A percentile compares a stretch with the other conserved stretches of the same genome.
phyloP scores from a whole-genome alignment of 2,329 filamentous ascomycete species.

The Colletotrichum simmondsii region DNA sequence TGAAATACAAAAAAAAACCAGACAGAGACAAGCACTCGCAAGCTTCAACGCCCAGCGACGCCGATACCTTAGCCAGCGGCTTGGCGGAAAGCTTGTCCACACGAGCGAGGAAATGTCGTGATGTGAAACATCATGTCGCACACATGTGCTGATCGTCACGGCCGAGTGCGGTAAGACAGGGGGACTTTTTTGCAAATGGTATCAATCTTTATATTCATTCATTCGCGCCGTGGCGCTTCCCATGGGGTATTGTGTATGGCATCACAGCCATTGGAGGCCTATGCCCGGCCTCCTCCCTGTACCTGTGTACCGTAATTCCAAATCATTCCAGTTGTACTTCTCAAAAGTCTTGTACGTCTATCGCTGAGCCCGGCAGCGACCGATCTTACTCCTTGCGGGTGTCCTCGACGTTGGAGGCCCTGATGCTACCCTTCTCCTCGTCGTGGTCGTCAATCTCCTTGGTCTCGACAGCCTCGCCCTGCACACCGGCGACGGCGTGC shows the following conservation, averaged over 20 bases:
- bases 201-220: constrained; percentile 7
- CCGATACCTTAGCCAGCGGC: background rate
- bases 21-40: constrained; percentile 4
- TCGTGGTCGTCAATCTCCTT: constrained; percentile 44
- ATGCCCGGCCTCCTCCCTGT: background rate
- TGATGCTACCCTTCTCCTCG: constrained; percentile 43
- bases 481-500: constrained; percentile 56
- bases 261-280: background rate
- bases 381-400: constrained; percentile 12
- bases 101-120: background rate
- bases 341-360: background rate
- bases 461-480: constrained; percentile 36
- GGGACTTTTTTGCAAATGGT: background rate
- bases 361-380: constrained; percentile 13
- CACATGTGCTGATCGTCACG: background rate
- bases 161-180: background rate
- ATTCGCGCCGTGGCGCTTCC: background rate
- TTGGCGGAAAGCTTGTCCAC: constrained; percentile 25
- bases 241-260: constrained; percentile 1
- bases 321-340: background rate
- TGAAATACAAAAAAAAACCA: background rate
- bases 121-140: background rate
- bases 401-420: constrained; percentile 21
- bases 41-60: constrained; percentile 29
- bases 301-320: background rate